These are phyloP conservation scores for Solanum neorickii DNA, from an alignment of 257 asterid species.

Conservation along the genomic window DNA sequence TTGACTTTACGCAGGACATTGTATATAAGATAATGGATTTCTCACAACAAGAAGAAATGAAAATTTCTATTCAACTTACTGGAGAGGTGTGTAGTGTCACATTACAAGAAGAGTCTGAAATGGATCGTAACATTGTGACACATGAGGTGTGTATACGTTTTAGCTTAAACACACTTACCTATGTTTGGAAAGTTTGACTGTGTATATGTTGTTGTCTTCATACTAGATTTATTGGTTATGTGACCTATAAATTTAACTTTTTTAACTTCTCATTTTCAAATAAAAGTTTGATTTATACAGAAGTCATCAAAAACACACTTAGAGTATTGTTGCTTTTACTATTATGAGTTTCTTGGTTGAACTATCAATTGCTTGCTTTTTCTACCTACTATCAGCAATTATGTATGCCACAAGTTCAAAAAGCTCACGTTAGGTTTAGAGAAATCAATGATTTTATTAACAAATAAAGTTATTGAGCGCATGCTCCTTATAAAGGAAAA, in stretches of 20 bases:
- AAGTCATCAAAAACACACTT: neutral
- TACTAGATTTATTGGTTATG: neutral
- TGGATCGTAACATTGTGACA: neutral
- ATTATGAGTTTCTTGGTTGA: neutral
- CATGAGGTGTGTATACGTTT: neutral
- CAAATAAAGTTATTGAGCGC: neutral
- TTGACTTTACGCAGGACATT: neutral
- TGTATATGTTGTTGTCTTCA: neutral
- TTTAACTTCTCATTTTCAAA: neutral
- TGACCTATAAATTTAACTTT: neutral
- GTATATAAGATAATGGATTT: neutral
- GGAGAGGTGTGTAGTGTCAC: neutral
- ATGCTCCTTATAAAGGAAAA: neutral
- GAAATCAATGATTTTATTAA: neutral
- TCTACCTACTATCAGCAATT: neutral
- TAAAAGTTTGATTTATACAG: too few relatives aligned
- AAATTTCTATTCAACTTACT: neutral
- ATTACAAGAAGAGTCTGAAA: neutral
- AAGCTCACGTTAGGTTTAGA: neutral
- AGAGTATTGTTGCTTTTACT: neutral
- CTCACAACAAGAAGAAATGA: neutral
- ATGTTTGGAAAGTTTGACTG: neutral
- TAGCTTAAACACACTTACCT: neutral
- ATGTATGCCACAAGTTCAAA: neutral
- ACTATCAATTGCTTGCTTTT: neutral